Evolutionary conservation across 352 stramenopile genomes (phyloP), one percentile per base, ranked within the genome.

Genomic region (Globisporangium paroecandrum): DNA sequence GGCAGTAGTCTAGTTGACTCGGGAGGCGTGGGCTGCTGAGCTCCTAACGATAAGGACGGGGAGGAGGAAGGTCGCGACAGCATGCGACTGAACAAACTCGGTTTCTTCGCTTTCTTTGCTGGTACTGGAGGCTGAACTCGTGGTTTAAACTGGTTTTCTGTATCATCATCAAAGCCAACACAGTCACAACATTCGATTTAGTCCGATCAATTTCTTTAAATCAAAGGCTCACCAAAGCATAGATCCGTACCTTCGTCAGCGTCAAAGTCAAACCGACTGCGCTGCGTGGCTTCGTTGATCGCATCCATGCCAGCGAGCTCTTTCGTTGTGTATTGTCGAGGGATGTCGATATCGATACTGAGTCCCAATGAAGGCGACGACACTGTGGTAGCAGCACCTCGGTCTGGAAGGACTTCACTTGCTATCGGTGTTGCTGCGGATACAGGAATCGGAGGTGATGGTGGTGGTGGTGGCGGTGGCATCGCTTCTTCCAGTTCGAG

Each of bases 241-340:
- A 51, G 15, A 47, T 10, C 27, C 67, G 34, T 47, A 71, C 70
- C 68, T 62, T 69, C 62, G 2, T 81, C 72, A 2, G 38, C 24
- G 43, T 51, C 34, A 58, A 77, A 87, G 51, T 73, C 69, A 41
- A 80, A 73, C 22, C 62, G 68, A 34, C 70, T 74, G n/a, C 69
- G 75, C 36, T 70, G 66, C 27, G 69, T 62, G n/a, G 72, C 58
- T 46, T 77, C 70, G 1, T 58, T 67, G 49, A 82, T 77, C 9
- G 73, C 68, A 29, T 74, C 61, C 59, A 75, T 72, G 34, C 72
- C 75, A 41, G 68, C 68, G 3, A 78, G 60, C 13, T 72, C 58
- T 13, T 64, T 69, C 7, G 56, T 60, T 7, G 34, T 58, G 49
- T 68, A 69, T 12, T 62, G 49, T 36, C 58, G 49, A 5, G 64